A percentile compares a stretch with the other conserved stretches of the same genome.
Evolutionary conservation across 352 stramenopile genomes (phyloP).

Genomic region (Aphanomyces cochlioides): DNA sequence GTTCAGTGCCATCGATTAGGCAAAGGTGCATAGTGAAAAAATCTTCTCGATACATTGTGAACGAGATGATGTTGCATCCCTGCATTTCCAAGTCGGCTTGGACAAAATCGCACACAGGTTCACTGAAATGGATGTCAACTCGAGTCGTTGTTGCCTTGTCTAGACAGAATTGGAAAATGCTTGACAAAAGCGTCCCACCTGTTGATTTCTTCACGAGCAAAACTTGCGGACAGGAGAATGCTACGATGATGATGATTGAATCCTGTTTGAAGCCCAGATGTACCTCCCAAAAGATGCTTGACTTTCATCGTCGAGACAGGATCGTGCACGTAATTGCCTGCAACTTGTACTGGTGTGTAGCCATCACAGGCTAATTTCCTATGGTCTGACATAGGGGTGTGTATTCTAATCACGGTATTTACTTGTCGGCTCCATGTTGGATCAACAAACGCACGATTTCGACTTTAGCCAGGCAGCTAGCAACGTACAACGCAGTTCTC

Average conservation of each 20-base stretch:
- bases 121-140: conserved; percentile 70
- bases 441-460: conserved; percentile 53
- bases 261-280: neutral
- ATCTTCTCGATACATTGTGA: conserved; percentile 46
- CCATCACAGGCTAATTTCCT: conserved; percentile 56
- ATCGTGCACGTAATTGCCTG: conserved; percentile 43
- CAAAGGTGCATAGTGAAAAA: conserved; percentile 38
- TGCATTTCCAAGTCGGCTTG: conserved; percentile 44
- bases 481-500: conserved; percentile 60
- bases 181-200: conserved; percentile 31
- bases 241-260: neutral
- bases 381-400: neutral
- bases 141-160: conserved; percentile 20
- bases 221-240: conserved; percentile 25
- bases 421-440: conserved; percentile 59
- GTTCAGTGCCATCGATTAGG: neutral
- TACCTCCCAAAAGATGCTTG: conserved; percentile 52
- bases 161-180: conserved; percentile 12
- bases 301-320: conserved; percentile 65
- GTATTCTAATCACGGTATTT: conserved; percentile 11
- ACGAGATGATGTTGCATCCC: conserved; percentile 37
- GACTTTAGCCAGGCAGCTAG: conserved; percentile 56
- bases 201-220: neutral
- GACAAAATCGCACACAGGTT: conserved; percentile 58
- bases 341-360: conserved; percentile 42